phyloP scores from a whole-genome alignment of 257 asterid genomes.

The Solanum pinnatisectum region DNA sequence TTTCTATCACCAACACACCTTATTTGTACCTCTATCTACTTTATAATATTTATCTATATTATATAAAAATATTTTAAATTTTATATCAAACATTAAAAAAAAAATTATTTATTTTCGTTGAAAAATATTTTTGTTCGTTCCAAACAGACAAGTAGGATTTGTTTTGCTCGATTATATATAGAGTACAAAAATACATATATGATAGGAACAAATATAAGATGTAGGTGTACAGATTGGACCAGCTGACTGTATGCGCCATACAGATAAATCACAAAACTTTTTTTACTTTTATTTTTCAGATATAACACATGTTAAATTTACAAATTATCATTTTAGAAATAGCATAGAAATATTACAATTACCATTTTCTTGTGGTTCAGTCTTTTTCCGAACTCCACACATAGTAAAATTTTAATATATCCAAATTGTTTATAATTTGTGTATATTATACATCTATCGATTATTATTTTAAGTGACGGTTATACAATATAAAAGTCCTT shows the following conservation, averaged over 20 bases:
- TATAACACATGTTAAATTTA: neutral
- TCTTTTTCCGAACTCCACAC: too few species aligned
- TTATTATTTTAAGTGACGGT: neutral
- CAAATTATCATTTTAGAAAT: neutral
- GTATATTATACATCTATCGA: neutral
- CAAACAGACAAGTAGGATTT: neutral
- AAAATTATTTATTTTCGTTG: rapidly evolving
- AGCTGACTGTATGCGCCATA: neutral
- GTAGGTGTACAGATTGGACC: neutral
- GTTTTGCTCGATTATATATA: neutral
- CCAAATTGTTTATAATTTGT: neutral
- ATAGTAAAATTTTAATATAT: too few species aligned
- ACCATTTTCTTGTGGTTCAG: neutral
- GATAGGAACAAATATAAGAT: neutral
- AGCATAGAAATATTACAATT: neutral
- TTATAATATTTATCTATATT: neutral
- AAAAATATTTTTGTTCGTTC: neutral
- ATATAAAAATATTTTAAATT: neutral
- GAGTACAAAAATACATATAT: neutral
- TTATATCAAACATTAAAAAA: neutral
- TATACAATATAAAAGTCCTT: too few species aligned
- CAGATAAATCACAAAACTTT: neutral
- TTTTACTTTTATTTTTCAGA: neutral
- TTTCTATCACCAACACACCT: neutral
- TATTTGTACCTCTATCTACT: neutral